Evolutionary conservation across 305 asterid species (phyloP), one percentile per base, ranked within the genome.

Genomic region (Nicotiana rustica): DNA sequence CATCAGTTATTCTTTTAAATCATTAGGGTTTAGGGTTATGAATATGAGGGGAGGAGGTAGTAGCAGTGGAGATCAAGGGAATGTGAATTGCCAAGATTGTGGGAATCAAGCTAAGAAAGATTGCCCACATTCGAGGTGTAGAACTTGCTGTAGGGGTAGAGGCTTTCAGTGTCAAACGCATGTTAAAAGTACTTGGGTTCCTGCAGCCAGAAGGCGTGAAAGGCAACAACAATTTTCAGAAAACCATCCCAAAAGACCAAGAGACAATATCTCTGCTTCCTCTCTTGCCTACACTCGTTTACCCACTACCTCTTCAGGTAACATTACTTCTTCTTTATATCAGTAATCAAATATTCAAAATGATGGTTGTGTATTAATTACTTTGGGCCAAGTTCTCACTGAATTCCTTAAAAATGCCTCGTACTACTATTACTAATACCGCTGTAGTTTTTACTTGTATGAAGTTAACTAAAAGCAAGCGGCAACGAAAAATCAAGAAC

Each of bases 91-190:
- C 68, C 97, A 93, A 78, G 97, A 93, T 71, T 93, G 97, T 65
- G 97, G 97, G 15, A 93, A 93, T 67, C 95, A 93, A 76, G 96
- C 97, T 0, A 93, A 93, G 96, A 93, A 92, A 77, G 97, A 89
- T 64, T 93, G 97, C 65, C 14, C 86, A 5, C 94, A 93, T 82
- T 12, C 88, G 85, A 85, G 97, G 83, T 93, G 97, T 82, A 86
- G 97, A 76, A 92, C 95, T 25, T 93, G 97, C 71, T 93, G 97
- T 38, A 92, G 91, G 88, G 91, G 96, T 86, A 89, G 94, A 14
- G 97, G 97, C 18, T 91, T 89, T 57, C 91, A 86, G 31, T 93
- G 97, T 86, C 88, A 84, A 35, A 93, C 97, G 0, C 97, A 93
- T 84, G 88, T 92, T 4, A 93, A 88, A 89, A 93, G 96, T 85